Evolutionary conservation across 2,329 filamentous ascomycete species (phyloP).

Genomic region (Colletotrichum acutatum): DNA sequence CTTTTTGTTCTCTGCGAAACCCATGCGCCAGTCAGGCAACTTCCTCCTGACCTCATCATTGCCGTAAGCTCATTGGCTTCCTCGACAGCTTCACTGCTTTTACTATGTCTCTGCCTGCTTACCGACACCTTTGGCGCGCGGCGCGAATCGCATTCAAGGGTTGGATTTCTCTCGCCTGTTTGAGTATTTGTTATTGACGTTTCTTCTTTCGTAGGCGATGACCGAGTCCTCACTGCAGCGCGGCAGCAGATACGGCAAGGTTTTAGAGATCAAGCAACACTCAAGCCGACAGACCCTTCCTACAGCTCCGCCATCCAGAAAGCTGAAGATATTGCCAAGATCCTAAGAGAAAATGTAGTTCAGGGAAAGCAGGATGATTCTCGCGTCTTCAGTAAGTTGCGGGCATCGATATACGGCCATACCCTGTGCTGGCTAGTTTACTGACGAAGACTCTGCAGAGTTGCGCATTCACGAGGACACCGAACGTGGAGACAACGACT

Average conservation of each 20-base stretch:
- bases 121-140: constrained; percentile 84
- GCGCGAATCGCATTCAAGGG: constrained; percentile 86
- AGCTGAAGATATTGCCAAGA: constrained; percentile 83
- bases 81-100: neutral
- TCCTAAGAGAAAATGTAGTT: constrained; percentile 86
- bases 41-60: neutral
- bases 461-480: constrained; percentile 91
- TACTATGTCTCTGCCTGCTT: constrained; percentile 77
- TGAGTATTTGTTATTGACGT: constrained; percentile 4
- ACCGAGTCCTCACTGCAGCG: constrained; percentile 74
- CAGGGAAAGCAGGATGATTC: constrained; percentile 73
- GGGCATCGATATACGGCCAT: neutral
- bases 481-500: constrained; percentile 93
- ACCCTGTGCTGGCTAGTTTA: neutral
- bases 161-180: constrained; percentile 46
- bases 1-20: neutral
- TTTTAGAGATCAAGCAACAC: constrained; percentile 75
- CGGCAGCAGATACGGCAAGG: constrained; percentile 76
- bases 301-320: constrained; percentile 75
- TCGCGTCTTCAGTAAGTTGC: constrained; percentile 69
- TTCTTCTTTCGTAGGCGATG: constrained; percentile 70
- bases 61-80: neutral
- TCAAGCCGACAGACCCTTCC: constrained; percentile 68
- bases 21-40: neutral
- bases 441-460: constrained; percentile 59